Base-by-base conservation (phyloP, 2,329 filamentous ascomycete genomes). In the Chaetomium olivaceum region DNA sequence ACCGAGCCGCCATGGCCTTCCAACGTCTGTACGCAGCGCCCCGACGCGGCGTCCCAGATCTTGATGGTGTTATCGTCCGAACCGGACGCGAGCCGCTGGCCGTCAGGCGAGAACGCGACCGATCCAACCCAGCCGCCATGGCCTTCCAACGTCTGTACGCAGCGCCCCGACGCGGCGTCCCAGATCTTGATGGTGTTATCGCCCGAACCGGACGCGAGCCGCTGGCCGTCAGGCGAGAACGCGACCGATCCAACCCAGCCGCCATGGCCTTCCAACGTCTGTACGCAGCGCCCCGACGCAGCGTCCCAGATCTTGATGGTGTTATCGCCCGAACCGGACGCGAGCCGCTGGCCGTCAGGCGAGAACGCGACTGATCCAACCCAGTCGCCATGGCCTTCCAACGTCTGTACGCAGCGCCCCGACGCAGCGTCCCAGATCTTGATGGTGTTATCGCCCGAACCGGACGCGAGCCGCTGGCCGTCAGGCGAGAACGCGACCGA, bases 351-450 rank as follows among this genome's bases (percentile, higher is more conserved):
- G 57, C 57, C 9, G 31, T 55, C 16, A 27, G 31, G 43, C 27
- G 62, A 67, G 48, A 67, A 69, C 1, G 63, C 60, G 19, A 69
- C 64, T n/a, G 65, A 67, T 1, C 7, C 12, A 48, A 69, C 63
- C 61, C 14, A 61, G 31, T 50, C 9, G 48, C 36, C 25, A 62
- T 69, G 52, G 31, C 55, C 57, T 58, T 57, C 54, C 2, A 63
- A 27, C 29, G 52, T 62, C 36, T 57, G 1, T 4, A 62, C 16
- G 36, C 21, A 58, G 39, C 39, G 39, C 39, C 39, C 39, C 16
- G 16, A 43, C 16, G 12, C 39, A 6, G 39, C 19, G 19, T 43
- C 39, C 39, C 39, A 43, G 39, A 43, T 43, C 39, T 43, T 43
- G 14, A 43, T 19, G 39, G 39, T 43, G 9, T 56, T 6, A 4